phyloP scores from a whole-genome alignment of 169 alveolate species.

The Plasmodium cynomolgi region DNA sequence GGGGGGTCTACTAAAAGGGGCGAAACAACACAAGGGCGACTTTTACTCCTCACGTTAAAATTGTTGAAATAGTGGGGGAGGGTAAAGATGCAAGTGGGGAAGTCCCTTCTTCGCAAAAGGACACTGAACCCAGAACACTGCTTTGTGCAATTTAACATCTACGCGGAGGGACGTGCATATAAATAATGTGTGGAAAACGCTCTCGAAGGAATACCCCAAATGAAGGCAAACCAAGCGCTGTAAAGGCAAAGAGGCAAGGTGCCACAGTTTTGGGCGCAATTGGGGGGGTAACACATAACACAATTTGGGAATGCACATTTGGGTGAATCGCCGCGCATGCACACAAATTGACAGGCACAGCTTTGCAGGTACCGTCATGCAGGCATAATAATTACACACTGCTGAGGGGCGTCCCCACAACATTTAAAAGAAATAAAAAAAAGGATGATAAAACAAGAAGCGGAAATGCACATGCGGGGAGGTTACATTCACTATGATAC shows the following conservation, averaged over 20 bases:
- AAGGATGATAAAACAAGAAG: not conserved
- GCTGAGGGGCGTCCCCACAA: too few species aligned
- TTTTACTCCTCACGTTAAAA: not conserved
- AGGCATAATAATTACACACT: not conserved
- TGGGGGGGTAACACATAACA: too few species aligned
- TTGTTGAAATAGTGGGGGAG: not conserved
- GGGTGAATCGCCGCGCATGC: too few species aligned
- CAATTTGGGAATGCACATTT: not conserved
- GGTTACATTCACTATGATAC: not conserved
- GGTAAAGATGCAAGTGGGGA: not conserved
- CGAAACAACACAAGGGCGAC: not conserved
- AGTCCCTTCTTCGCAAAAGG: too few species aligned
- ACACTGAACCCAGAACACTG: too few species aligned
- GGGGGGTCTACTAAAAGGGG: not conserved
- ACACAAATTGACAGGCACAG: too few species aligned
- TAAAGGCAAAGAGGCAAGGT: not conserved
- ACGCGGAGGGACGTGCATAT: not conserved
- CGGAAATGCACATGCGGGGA: not conserved
- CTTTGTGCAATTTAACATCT: not conserved
- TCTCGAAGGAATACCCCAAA: not conserved
- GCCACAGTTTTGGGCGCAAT: not conserved
- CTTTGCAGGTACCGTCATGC: too few species aligned
- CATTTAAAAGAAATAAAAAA: not conserved
- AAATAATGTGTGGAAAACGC: not conserved
- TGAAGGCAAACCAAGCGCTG: not conserved